Base-by-base conservation (phyloP, 306 rosid genomes). In the Dryas octopetala region DNA sequence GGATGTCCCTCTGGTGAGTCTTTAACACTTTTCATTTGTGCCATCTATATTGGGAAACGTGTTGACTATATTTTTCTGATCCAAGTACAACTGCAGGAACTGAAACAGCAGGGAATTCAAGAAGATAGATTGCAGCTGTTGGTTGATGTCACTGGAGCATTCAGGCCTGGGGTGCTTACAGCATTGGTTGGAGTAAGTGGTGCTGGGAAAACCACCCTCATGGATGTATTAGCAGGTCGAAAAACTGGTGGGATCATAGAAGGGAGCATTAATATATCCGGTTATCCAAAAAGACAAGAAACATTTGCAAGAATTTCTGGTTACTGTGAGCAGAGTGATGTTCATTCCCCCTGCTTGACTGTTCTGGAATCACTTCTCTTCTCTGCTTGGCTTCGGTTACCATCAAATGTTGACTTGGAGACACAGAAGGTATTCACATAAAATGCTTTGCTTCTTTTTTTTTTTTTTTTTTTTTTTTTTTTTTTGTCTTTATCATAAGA, bases 141-240 rank as follows among this genome's bases (percentile, higher is more conserved):
- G 83, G 85, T 81, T 80, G 78, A 91, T 84, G 94, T 93, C 62
- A 89, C 96, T 4, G 98, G 98, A 82, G 87, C 94, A 51, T 93
- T 93, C 82, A 85, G 87, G 82, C 98, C 98, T 7, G 98, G 97
- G 74, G 89, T 93, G 76, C 89, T 93, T 78, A 93, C 98, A 75
- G 98, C 98, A 40, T 86, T 93, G 84, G 96, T 93, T 59, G 98
- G 98, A 75, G 94, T 93, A 52, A 93, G 98, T 71, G 98, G 98
- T 82, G 98, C 98, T 71, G 98, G 98, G 63, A 93, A 93, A 86
- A 93, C 98, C 62, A 93, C 98, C 49, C 91, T 93, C 82, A 93
- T 93, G 98, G 98, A 93, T 75, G 98, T 93, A 16, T 88, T 93
- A 75, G 97, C 98, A 54, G 98, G 97, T 79, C 85, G 98, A 83